Evolutionary conservation across 2,329 filamentous ascomycete species (phyloP), one percentile per base, ranked within the genome.

Genomic region (Hypomyces perniciosus): DNA sequence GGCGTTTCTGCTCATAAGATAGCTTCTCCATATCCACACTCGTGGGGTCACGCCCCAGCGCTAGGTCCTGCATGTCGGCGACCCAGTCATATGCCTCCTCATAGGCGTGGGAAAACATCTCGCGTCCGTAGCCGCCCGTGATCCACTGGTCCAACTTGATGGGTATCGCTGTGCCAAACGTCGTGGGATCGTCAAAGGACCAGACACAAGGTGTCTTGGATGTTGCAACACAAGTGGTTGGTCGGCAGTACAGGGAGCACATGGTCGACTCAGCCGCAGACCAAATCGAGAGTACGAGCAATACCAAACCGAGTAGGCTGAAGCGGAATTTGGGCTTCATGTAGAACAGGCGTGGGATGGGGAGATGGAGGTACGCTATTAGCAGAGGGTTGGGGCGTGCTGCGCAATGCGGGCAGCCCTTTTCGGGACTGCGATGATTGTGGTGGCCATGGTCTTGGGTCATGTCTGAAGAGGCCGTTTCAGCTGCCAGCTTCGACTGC

Each of bases 131-230:
- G 1, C 80, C 80, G 12, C 77, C 75, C 0, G 77, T 79, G 7
- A 71, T 61, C 80, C 80, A 84, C 57, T 84, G 74, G 60, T 85
- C 81, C 9, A 84, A 59, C 67, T 84, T 84, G 51, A 81, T 75
- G 3, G 81, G 81, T 42, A 84, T 70, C 1, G 80, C 78, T 37
- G 70, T 72, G n/a, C 80, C 81, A 63, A 81, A 84, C 28, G 74
- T 74, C 0, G 74, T 74, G 0, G 81, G 81, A 61, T 84, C 81
- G 42, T 78, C 72, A 8, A 73, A 71, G 29, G 75, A 76, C 78
- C 78, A 84, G 34, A 74, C 69, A 60, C 80, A 83, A 2, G 72
- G 71, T 43, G 52, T 62, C 28, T 42, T 52, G 35, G 52, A 52
- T 46, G 44, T 62, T 9, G 71, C 20, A 20, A 20, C 71, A 56